Base-by-base conservation (phyloP, 2,329 filamentous ascomycete species). In the Monilinia polystroma region DNA sequence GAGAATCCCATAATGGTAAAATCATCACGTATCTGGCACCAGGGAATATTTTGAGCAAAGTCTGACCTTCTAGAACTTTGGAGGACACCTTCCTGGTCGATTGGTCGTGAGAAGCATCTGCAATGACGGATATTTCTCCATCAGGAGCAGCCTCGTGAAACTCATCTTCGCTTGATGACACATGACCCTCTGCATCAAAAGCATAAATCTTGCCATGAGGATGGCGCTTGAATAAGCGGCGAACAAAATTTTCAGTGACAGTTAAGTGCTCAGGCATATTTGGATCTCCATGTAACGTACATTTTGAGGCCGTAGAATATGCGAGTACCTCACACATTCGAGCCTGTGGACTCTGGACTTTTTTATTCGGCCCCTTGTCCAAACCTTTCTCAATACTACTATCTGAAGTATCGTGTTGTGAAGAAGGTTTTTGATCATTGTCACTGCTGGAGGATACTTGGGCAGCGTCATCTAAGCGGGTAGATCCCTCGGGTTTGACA, bases 1-100 rank as follows among this genome's bases (percentile, higher is more conserved):
- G 74, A 0, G 77, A 69, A 64, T 83, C 80, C 79, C 81, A 84
- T 0, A 84, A 69, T 0, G 82, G 82, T 0, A 83, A 72, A 23
- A 84, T 77, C 0, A 78, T 78, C 0, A 84, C 76, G 16, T 80
- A 82, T 6, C 81, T 76, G 0, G 81, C 80, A 0, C 76, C 77
- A 0, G 81, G 78, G 16, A 84, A 63, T 10, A 67, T 56, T n/a
- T 45, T 4, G 14, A 56, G 43, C 20, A 67, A 23, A 7, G 60
- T 54, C 57, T 52, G 32, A 1, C 59, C 66, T 64, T 65, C 66
- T 14, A 32, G n/a, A 11, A 47, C 52, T 41, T 10, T 65, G 12
- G 38, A 43, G 2, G 66, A 45, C 29, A 26, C 45, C 18, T 18
- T 52, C 7, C 23, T 43, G 4, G 16, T 14, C 14, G 26, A 12